Evolutionary conservation across 2,329 filamentous ascomycete genomes (phyloP), one percentile per base, ranked within the genome.

Genomic region (Claviceps spartinae): DNA sequence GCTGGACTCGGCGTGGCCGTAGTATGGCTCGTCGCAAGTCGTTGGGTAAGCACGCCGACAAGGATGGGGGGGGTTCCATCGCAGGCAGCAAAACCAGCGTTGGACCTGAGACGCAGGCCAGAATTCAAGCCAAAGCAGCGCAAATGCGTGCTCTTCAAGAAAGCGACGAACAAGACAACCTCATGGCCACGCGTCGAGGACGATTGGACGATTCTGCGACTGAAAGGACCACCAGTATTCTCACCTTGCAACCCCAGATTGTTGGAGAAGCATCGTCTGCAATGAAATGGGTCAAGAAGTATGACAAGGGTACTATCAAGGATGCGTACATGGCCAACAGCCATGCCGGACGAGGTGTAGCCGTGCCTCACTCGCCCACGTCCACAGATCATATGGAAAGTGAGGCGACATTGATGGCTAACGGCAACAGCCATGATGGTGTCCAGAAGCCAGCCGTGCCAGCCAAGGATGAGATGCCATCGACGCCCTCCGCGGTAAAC

Each of bases 241-340:
- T 96, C 62, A 95, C 89, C 3, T 72, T 97, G 47, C 90, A 95
- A 63, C 86, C 89, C 1, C 78, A 82, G 50, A 85, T 97, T 55
- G 76, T 90, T 61, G 88, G 77, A 50, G 93, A 95, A 65, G 91
- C 90, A 18, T 93, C 86, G 8, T 86, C 89, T 24, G 93, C 93
- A 1, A 85, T 98, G 83, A 95, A 95, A 67, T 98, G 93, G 93
- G 88, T 91, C 36, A 91, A 77, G 67, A 89, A 89, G 61, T 97
- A 96, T 64, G 93, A 97, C 69, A 94, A 93, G 69, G 83, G 93
- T 61, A 76, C 84, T 7, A 84, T 95, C 56, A 83, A 89, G 51
- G 82, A 88, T 57, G 82, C 87, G n/a, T 97, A 97, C 67, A 75
- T 97, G 49, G 79, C 81, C 46, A 83, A 94, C 63, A 72, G 71